Conservation (phyloP, 768 basidiomycete genomes). For the Suillus bovinus region DNA sequence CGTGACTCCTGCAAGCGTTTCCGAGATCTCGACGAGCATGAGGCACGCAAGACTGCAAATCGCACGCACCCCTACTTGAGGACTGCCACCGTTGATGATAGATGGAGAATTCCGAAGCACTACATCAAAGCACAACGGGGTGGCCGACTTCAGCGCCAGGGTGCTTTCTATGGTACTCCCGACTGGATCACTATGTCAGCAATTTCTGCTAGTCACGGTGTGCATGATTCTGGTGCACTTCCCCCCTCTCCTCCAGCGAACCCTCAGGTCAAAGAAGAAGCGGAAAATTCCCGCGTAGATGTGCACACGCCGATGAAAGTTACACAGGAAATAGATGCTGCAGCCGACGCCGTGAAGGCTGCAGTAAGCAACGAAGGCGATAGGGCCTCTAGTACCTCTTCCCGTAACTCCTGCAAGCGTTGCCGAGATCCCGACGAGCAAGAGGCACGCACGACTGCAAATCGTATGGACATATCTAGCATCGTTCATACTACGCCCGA, state of each 20-base stretch:
- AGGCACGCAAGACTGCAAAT: neutral
- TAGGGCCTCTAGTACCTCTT: neutral
- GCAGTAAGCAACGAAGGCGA: neutral
- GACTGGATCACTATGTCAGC: conserved; percentile 4
- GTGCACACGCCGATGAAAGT: neutral
- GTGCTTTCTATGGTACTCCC: conserved; percentile 9
- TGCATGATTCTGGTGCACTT: neutral
- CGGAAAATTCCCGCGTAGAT: neutral
- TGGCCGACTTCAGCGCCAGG: neutral
- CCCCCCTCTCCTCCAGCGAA: neutral
- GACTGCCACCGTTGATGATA: neutral
- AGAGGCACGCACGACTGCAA: neutral
- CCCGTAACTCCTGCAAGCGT: neutral
- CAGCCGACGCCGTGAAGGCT: too few relatives aligned
- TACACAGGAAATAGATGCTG: neutral
- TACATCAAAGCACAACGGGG: neutral
- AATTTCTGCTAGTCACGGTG: neutral
- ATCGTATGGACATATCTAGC: conserved; percentile 1
- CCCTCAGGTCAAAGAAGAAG: neutral
- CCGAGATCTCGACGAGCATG: neutral
- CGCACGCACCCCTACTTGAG: neutral
- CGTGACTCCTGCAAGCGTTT: neutral
- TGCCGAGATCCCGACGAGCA: neutral
- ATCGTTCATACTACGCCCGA: neutral
- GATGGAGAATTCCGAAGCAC: neutral